Percentiles rank a stretch among this genome's conserved stretches.
These are phyloP conservation scores for Pseudogymnoascus sp. DNA, from an alignment of 2,329 filamentous ascomycete species.

Conservation along the genomic window DNA sequence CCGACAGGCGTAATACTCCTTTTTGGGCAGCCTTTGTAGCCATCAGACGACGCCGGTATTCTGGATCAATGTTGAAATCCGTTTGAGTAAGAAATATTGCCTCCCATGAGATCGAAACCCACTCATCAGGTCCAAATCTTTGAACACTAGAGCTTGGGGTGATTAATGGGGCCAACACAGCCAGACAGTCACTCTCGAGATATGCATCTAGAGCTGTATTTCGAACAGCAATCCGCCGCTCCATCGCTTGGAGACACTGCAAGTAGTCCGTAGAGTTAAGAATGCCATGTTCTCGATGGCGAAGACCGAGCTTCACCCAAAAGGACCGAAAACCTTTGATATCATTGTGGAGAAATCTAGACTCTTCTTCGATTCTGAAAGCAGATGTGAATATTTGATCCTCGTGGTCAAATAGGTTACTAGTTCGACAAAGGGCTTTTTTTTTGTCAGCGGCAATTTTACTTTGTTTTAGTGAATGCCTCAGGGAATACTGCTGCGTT, in stretches of 20 bases:
- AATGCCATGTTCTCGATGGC: conserved; percentile 9
- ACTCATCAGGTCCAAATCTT: conserved; percentile 17
- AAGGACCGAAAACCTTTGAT: conserved; percentile 13
- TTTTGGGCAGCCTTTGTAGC: not conserved
- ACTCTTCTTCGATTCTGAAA: conserved; percentile 16
- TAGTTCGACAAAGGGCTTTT: conserved; percentile 11
- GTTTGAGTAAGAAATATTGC: not conserved
- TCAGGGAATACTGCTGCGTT: not conserved
- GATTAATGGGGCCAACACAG: conserved; percentile 15
- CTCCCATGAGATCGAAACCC: not conserved
- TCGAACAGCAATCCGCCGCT: conserved; percentile 1
- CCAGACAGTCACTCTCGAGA: conserved; percentile 9
- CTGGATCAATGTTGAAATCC: not conserved
- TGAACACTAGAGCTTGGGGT: conserved; percentile 13
- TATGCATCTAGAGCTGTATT: conserved; percentile 4
- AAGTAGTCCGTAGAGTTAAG: conserved; percentile 15
- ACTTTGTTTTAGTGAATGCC: not conserved
- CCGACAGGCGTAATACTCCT: not conserved
- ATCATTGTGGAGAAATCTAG: conserved; percentile 19
- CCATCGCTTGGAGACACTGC: conserved; percentile 17
- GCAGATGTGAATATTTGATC: conserved; percentile 22
- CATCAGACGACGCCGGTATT: not conserved
- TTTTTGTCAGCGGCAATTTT: conserved; percentile 19
- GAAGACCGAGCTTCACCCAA: conserved; percentile 19
- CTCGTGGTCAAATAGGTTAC: conserved; percentile 21